Conservation (phyloP, 345 rosid genomes). For the Eucalyptus guilfoylei region DNA sequence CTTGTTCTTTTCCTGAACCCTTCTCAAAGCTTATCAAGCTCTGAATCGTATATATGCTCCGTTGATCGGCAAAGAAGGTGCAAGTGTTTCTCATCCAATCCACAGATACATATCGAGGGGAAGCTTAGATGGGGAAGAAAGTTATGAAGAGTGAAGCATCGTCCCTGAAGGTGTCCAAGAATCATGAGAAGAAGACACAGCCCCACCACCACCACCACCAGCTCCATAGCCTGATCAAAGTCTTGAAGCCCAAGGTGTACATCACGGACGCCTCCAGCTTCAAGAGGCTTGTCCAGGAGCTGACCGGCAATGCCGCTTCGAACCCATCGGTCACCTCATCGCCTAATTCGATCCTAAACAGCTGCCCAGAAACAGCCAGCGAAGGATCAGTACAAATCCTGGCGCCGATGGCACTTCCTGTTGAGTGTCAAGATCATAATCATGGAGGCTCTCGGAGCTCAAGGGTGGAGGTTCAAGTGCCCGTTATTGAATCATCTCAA, state of each 20-base stretch:
- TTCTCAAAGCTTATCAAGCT: neutral
- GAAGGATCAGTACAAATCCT: neutral
- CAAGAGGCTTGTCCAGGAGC: conserved; percentile 36
- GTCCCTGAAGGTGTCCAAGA: conserved; percentile 9
- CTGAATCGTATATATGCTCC: neutral
- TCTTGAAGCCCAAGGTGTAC: conserved; percentile 32
- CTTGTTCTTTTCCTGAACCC: neutral
- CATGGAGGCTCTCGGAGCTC: neutral
- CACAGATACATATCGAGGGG: neutral
- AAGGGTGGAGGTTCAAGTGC: neutral
- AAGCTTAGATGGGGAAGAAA: conserved; percentile 20
- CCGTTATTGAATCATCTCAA: neutral
- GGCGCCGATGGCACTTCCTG: neutral
- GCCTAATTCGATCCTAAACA: neutral
- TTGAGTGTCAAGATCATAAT: neutral
- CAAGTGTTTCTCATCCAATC: neutral
- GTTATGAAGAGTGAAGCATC: conserved; percentile 5
- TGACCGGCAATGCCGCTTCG: conserved; percentile 10
- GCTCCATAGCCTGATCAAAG: neutral
- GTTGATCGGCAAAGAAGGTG: neutral
- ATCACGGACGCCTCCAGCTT: conserved; percentile 33
- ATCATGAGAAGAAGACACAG: neutral
- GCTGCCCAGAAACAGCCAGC: neutral
- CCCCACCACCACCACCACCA: neutral
- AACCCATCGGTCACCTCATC: neutral